A percentile compares a stretch with the other conserved stretches of the same genome.
phyloP scores from a whole-genome alignment of 176 grass and related monocot genomes.

The Carex myosuroides region DNA sequence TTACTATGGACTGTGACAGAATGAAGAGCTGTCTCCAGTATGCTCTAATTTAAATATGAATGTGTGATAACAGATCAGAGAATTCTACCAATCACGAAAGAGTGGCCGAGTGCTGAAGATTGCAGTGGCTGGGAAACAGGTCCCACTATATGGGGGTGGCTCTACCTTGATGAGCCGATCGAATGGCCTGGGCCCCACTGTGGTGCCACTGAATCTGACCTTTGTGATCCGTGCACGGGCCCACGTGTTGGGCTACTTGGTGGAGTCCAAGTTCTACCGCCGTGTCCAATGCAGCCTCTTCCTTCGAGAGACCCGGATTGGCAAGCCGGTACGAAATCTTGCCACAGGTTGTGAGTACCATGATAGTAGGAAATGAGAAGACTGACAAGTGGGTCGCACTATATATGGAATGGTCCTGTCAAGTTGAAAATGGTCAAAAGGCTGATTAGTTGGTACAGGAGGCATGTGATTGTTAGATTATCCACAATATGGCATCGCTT shows the following conservation, averaged over 20 bases:
- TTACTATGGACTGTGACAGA: neutral
- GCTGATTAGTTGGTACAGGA: neutral
- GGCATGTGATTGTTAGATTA: neutral
- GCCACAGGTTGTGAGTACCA: constrained; percentile 50
- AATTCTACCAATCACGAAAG: constrained; percentile 78
- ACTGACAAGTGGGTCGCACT: neutral
- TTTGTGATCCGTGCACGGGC: constrained; percentile 74
- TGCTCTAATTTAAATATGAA: neutral
- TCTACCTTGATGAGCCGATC: constrained; percentile 61
- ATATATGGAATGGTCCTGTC: neutral
- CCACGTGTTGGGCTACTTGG: constrained; percentile 74
- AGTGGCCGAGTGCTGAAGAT: constrained; percentile 57
- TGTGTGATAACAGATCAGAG: constrained; percentile 51
- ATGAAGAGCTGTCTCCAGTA: neutral
- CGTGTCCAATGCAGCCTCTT: constrained; percentile 42
- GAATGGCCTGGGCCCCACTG: constrained; percentile 45
- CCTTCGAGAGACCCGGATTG: constrained; percentile 50
- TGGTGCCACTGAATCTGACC: constrained; percentile 54
- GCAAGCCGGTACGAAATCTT: constrained; percentile 31
- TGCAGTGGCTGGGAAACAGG: constrained; percentile 59
- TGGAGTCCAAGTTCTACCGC: constrained; percentile 95
- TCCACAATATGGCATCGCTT: neutral
- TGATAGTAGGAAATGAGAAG: constrained; percentile 34
- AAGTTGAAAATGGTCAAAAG: neutral
- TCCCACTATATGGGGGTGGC: constrained; percentile 89